Evolutionary conservation across 2,329 filamentous ascomycete genomes (phyloP).

Genomic region (Colletotrichum simmondsii): DNA sequence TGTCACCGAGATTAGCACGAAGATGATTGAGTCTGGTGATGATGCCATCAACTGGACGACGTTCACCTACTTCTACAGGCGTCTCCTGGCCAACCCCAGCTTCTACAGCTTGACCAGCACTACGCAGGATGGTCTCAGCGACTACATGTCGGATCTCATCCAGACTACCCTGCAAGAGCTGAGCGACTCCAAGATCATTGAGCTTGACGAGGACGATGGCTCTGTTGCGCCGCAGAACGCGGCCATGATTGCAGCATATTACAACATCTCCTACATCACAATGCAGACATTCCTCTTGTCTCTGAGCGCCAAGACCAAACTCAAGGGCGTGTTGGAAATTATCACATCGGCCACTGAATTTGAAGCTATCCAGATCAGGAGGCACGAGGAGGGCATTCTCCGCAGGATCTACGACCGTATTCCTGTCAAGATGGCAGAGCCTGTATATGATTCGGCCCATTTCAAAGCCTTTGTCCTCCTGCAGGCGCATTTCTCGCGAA

Average conservation of each 20-base stretch:
- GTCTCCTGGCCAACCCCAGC: conserved; percentile 93
- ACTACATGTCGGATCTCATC: conserved; percentile 92
- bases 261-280: conserved; percentile 98
- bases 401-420: conserved; percentile 93
- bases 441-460: conserved; percentile 90
- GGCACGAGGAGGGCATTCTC: conserved; percentile 89
- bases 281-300: conserved; percentile 99
- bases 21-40: conserved; percentile 93
- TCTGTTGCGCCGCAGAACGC: conserved; percentile 90
- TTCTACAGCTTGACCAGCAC: conserved; percentile 93
- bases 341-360: conserved; percentile 97
- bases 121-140: conserved; percentile 92
- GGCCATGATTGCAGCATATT: conserved; percentile 98
- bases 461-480: conserved; percentile 98
- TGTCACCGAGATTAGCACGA: conserved; percentile 95
- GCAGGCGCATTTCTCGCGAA: conserved; percentile 96
- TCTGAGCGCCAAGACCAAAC: conserved; percentile 86
- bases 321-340: conserved; percentile 97
- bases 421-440: conserved; percentile 93
- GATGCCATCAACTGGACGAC: conserved; percentile 99
- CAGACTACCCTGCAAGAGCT: conserved; percentile 93
- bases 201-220: conserved; percentile 94
- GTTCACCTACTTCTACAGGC: conserved; percentile 97
- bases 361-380: conserved; percentile 91
- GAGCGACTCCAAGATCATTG: conserved; percentile 92